Evolutionary conservation across 2,329 filamentous ascomycete genomes (phyloP), one percentile per base, ranked within the genome.

Genomic region (Macroventuria anomochaeta): DNA sequence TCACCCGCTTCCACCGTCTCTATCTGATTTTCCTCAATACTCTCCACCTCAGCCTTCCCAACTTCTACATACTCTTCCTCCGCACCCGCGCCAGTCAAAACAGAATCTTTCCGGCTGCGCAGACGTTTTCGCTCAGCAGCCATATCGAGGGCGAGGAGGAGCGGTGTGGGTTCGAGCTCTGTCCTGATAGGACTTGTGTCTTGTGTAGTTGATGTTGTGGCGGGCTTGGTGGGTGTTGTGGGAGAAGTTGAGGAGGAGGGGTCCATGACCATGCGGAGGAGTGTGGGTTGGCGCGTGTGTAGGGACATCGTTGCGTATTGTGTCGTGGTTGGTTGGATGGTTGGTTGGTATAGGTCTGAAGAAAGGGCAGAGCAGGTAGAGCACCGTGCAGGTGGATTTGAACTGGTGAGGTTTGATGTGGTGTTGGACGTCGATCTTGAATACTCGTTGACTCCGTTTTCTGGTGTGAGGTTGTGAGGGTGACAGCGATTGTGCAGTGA

Each of bases 61-160:
- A 25, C 31, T n/a, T 17, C 13, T 7, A 8, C 31, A 26, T 15
- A n/a, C 17, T n/a, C 36, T 7, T 20, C 37, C 15, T 20, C 37
- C 15, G 32, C 50, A 7, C 50, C 37, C 15, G 32, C 50, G 11
- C 50, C 50, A 12, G 50, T 47, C 13, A 53, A 2, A 3, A 53
- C 39, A 3, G 36, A 42, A 10, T 53, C 51, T 13, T 32, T 43
- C 15, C 51, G 1, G 5, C 44, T 37, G 2, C 50, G 37, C 26
- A 53, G 10, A 11, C 39, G 18, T 6, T 53, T 53, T 1, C 51
- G 32, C 39, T 53, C 51, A 32, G 51, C 51, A 7, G 36, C 37
- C 44, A 53, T 53, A 20, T 53, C 51, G 15, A 53, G 51, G 32
- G 51, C 51, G 3, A 53, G 39, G 18, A 53, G 39, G 6, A 53